phyloP scores from a whole-genome alignment of 2,329 filamentous ascomycete species.

The Parastagonospora avenae region DNA sequence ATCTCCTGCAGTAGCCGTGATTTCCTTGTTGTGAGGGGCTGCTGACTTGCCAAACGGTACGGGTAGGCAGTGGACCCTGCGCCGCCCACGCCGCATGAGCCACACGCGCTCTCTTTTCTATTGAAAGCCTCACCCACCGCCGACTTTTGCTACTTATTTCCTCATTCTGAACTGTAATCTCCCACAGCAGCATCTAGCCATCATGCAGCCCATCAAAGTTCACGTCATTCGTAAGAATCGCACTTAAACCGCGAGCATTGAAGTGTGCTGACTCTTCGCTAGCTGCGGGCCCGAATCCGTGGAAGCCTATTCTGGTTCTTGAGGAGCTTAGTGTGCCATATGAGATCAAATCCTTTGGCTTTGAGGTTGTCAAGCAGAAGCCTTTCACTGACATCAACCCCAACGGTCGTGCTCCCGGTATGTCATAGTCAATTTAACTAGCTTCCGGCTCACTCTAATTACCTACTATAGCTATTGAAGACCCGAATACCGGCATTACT shows the following conservation, averaged over 20 bases:
- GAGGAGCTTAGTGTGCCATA: slow-evolving; percentile 39
- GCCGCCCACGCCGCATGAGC: too few species aligned
- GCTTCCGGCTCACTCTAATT: neutral
- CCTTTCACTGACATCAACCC: slow-evolving; percentile 16
- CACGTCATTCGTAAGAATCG: neutral
- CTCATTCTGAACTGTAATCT: too few species aligned
- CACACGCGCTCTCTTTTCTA: too few species aligned
- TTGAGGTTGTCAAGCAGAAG: slow-evolving; percentile 11
- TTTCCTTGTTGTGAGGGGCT: too few species aligned
- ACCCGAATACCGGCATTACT: slow-evolving; percentile 51
- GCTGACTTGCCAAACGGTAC: too few species aligned
- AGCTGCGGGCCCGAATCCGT: slow-evolving; percentile 7
- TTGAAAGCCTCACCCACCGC: too few species aligned
- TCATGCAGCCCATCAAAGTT: neutral
- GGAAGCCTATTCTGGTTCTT: slow-evolving; percentile 18
- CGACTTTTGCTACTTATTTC: too few species aligned
- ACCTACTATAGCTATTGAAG: slow-evolving; percentile 42
- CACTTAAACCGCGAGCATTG: neutral
- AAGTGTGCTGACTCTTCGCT: neutral
- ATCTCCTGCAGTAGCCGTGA: too few species aligned
- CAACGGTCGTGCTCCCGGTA: slow-evolving; percentile 21
- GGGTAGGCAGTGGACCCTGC: too few species aligned
- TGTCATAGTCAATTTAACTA: neutral
- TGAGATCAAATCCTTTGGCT: slow-evolving; percentile 10
- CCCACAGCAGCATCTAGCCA: neutral